Evolutionary conservation across 768 basidiomycete genomes (phyloP), one percentile per base, ranked within the genome.

Genomic region (Auricularia auricula-judae): DNA sequence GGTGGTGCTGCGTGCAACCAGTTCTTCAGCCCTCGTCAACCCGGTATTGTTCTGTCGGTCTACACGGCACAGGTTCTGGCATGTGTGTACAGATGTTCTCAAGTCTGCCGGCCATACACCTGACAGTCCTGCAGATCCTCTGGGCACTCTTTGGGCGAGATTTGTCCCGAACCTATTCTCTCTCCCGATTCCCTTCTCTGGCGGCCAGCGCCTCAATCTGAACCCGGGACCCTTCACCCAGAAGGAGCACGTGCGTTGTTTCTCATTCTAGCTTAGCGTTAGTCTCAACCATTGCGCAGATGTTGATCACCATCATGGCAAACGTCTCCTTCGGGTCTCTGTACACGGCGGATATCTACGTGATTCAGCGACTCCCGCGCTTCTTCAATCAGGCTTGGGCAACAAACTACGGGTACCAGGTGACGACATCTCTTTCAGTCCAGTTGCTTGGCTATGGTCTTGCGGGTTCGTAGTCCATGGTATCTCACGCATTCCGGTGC

Each of bases 171-270:
- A 21, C 16, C 29, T 12, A 4, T 44, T 44, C 35, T 36, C 34
- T 4, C 61, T 44, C 16, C 34, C 34, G 47, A 73, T 90, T 62
- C 80, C 83, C 42, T 88, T 86, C 75, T 88, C 88, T 12, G 63
- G 51, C 62, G 62, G 59, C 58, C 61, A 14, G 67, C 54, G 64
- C 34, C 21, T 67, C 12, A 35, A 44, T 23, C 35, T 87, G 47
- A 87, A 87, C 68, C 85, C 86, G 11, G 89, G 89, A 23, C 85
- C 82, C 1, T 91, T 88, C 77, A 80, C 81, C 1, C 82, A 89
- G 70, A 91, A 91, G 74, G 89, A 89, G 71, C 85, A 86, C 74
- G 85, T 86, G 71, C 70, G 54, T 29, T 51, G 70, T 68, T 18
- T 54, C 18, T 7, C 11, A 23, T 59, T 18, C 23, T 36, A 39